Conservation (phyloP, 2,329 filamentous ascomycete species). For the Chaetomium olivaceum region DNA sequence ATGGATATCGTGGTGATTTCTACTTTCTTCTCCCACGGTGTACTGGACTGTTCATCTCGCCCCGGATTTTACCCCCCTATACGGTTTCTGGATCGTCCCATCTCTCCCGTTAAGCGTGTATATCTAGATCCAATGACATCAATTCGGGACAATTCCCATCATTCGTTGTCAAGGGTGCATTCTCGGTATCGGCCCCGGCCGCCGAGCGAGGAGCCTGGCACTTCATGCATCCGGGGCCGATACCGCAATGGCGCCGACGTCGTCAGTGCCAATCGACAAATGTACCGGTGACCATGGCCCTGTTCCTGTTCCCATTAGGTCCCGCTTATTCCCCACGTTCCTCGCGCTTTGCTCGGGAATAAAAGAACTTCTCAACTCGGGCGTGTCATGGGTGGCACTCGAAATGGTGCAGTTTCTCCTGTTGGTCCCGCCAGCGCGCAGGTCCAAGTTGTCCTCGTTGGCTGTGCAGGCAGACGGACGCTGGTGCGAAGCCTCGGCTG, state of each 20-base stretch:
- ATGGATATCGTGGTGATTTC: background rate
- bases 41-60: background rate
- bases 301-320: constrained; percentile 4
- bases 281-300: constrained; percentile 1
- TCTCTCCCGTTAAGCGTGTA: background rate
- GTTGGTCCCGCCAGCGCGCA: constrained; percentile 2
- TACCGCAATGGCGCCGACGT: constrained; percentile 19
- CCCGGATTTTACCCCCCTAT: background rate
- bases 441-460: background rate
- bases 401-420: background rate
- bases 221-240: constrained; percentile 13
- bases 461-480: background rate
- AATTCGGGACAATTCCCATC: background rate
- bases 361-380: constrained; percentile 1
- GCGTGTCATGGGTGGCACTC: background rate
- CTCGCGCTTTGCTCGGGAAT: constrained; percentile 22
- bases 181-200: constrained; percentile 4
- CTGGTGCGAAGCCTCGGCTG: background rate
- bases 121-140: background rate
- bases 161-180: background rate
- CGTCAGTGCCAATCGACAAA: constrained; percentile 1
- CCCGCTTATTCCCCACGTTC: constrained; percentile 23
- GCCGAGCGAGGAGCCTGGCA: background rate
- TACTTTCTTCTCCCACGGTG: background rate
- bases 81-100: background rate